Evolutionary conservation across 148 eudicot species (phyloP).

Genomic region (Rhododendron williamsianum): DNA sequence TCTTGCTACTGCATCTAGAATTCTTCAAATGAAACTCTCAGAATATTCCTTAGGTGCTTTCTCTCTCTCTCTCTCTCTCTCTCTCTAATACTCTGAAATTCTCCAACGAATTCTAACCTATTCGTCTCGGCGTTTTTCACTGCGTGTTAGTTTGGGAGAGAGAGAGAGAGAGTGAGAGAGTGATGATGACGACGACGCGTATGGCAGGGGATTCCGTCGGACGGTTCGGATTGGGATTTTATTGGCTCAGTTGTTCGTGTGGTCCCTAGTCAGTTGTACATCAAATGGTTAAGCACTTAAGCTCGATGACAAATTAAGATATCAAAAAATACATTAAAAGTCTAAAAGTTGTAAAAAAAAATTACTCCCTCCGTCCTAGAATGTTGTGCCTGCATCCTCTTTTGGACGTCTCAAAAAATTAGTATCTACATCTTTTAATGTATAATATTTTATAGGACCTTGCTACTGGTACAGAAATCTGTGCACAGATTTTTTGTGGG

Average conservation of each 20-base stretch:
- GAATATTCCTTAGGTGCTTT: neutral
- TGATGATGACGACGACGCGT: conserved; percentile 10
- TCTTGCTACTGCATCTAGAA: neutral
- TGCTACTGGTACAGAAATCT: no score
- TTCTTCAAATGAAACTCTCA: neutral
- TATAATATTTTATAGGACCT: no score
- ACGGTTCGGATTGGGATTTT: conserved; percentile 28
- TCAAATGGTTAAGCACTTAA: neutral
- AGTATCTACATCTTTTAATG: no score
- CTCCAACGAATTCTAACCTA: neutral
- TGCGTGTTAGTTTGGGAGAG: conserved; percentile 12
- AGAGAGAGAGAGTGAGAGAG: conserved; percentile 6
- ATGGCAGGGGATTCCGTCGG: conserved; percentile 32
- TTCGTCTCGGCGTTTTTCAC: neutral
- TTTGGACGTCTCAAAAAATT: no score
- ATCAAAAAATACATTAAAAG: no score
- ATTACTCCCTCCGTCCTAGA: no score
- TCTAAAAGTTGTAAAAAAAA: no score
- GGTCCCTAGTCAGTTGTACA: conserved; percentile 34
- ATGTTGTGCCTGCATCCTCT: no score
- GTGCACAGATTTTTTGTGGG: no score
- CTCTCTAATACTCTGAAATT: neutral
- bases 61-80: neutral
- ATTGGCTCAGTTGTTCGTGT: conserved; percentile 11
- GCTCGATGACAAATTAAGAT: no score